These are phyloP conservation scores for Antrodiella citrinella DNA, from an alignment of 768 basidiomycete genomes.

Conservation along the genomic window DNA sequence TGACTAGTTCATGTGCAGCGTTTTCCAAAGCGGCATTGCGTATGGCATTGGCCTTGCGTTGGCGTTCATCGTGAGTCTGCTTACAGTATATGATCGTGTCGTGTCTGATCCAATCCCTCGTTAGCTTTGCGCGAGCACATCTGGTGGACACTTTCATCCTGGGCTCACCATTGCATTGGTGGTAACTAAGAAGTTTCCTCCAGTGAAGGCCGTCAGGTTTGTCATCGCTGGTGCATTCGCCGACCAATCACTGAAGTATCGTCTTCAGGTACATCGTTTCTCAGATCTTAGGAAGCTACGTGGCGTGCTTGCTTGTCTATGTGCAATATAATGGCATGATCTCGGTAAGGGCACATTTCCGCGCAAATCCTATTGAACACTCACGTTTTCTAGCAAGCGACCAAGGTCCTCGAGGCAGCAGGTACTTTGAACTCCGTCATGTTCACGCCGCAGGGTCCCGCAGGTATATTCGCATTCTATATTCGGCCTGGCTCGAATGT, in stretches of 20 bases:
- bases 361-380: background rate
- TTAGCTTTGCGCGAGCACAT: conserved; percentile 24
- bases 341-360: conserved; percentile 20
- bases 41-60: conserved; percentile 32
- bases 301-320: conserved; percentile 54
- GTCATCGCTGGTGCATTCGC: conserved; percentile 7
- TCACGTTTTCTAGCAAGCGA: conserved; percentile 22
- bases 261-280: conserved; percentile 28
- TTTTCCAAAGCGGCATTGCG: conserved; percentile 26
- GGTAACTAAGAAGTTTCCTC: conserved; percentile 48
- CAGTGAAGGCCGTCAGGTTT: conserved; percentile 42
- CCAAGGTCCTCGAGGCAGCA: conserved; percentile 12
- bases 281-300: conserved; percentile 57
- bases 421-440: conserved; percentile 19
- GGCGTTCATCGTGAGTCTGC: conserved; percentile 22
- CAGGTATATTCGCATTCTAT: conserved; percentile 48
- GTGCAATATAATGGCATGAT: conserved; percentile 50
- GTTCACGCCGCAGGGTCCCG: conserved; percentile 24
- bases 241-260: background rate
- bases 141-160: conserved; percentile 41
- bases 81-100: background rate
- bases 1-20: no score
- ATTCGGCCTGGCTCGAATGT: conserved; percentile 34
- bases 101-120: background rate
- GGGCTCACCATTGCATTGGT: conserved; percentile 46